Evolutionary conservation across 2,329 filamentous ascomycete genomes (phyloP).

Genomic region (Pyrenophora tritici-repentis): DNA sequence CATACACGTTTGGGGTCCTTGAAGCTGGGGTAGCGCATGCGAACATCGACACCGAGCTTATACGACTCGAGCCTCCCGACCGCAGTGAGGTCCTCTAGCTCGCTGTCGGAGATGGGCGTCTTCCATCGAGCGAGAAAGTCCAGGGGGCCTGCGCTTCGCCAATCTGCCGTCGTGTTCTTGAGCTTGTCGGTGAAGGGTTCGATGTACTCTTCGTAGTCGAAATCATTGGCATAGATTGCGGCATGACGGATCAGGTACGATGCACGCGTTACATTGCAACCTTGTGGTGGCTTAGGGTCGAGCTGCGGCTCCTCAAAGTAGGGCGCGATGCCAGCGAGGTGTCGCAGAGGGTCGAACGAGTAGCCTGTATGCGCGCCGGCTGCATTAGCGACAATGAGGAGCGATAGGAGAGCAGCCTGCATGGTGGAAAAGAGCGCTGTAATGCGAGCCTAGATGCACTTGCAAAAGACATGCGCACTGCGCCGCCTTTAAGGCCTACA

Average conservation of each 20-base stretch:
- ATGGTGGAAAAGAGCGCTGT: constrained; percentile 13
- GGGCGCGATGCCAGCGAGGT: constrained; percentile 57
- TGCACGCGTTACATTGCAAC: constrained; percentile 57
- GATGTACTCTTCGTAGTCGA: constrained; percentile 58
- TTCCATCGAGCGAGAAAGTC: constrained; percentile 63
- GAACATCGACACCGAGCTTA: constrained; percentile 62
- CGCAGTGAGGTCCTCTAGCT: constrained; percentile 64
- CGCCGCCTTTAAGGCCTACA: constrained; percentile 6
- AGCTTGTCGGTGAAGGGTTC: constrained; percentile 62
- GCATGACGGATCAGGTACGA: constrained; percentile 58
- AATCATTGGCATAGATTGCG: constrained; percentile 59
- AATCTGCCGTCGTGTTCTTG: constrained; percentile 63
- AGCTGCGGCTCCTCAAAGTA: constrained; percentile 57
- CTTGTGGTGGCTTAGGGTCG: constrained; percentile 55
- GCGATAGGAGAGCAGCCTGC: constrained; percentile 26
- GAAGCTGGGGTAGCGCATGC: constrained; percentile 62
- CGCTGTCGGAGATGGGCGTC: constrained; percentile 61
- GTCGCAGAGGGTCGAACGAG: constrained; percentile 55
- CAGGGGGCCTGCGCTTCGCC: constrained; percentile 60
- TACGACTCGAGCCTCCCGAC: constrained; percentile 66
- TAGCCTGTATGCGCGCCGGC: constrained; percentile 37
- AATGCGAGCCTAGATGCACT: constrained; percentile 14
- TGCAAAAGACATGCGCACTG: background rate
- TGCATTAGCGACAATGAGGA: constrained; percentile 34
- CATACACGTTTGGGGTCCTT: constrained; percentile 61